Conservation (phyloP, 2,329 filamentous ascomycete species). For the Davidsoniella virescens region DNA sequence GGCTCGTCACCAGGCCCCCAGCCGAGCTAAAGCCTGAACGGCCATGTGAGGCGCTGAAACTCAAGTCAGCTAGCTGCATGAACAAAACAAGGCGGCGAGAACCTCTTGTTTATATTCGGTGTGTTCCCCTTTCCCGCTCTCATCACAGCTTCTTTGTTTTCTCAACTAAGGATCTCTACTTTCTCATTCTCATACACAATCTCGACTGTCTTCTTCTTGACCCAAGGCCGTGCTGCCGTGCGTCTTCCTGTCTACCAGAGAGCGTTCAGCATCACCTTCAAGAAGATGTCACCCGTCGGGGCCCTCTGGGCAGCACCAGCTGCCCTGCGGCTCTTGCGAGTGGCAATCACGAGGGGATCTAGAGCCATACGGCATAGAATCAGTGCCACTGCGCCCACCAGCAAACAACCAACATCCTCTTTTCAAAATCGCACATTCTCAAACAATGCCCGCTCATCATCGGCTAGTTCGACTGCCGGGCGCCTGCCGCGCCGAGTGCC, state of each 20-base stretch:
- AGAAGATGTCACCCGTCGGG: conserved; percentile 37
- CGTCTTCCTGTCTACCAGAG: conserved; percentile 3
- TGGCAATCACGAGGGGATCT: conserved; percentile 33
- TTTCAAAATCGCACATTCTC: conserved; percentile 30
- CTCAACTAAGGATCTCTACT: background rate
- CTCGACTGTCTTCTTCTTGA: conserved; percentile 4
- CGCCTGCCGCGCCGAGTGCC: conserved; percentile 30
- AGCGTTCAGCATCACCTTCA: conserved; percentile 2
- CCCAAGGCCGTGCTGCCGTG: conserved; percentile 3
- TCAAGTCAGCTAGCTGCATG: conserved; percentile 8
- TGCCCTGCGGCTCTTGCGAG: conserved; percentile 37
- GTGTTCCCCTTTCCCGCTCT: background rate
- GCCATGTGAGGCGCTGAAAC: conserved; percentile 1
- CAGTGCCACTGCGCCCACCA: conserved; percentile 20
- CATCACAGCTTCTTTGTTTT: background rate
- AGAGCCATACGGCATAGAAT: conserved; percentile 36
- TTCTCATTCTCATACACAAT: background rate
- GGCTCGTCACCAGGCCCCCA: background rate
- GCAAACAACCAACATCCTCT: conserved; percentile 23
- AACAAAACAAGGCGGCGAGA: conserved; percentile 1
- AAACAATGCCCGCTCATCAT: conserved; percentile 30
- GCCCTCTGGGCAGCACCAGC: conserved; percentile 38
- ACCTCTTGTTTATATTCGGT: conserved; percentile 9
- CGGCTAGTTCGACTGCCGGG: conserved; percentile 34
- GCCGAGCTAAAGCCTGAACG: conserved; percentile 5